Percentiles rank a stretch among this genome's conserved stretches.
phyloP scores from a whole-genome alignment of 139 green algal species.

The Penium margaritaceum region DNA sequence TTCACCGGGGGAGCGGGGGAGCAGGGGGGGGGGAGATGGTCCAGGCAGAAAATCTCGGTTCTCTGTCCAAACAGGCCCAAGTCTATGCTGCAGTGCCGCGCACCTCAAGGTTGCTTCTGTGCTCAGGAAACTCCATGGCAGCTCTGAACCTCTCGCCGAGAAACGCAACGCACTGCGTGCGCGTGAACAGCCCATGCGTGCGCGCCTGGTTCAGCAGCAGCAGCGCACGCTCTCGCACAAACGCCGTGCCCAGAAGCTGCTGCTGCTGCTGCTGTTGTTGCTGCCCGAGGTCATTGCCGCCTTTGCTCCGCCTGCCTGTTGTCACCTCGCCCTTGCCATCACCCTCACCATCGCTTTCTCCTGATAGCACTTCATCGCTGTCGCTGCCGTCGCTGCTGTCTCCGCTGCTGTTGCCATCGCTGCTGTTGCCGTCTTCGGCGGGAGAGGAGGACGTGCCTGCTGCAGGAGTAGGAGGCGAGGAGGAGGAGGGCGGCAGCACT shows the following conservation, averaged over 20 bases:
- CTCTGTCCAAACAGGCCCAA: background rate
- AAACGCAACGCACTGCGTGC: constrained; percentile 65
- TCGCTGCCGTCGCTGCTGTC: no score
- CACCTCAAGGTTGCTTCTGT: background rate
- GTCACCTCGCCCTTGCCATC: constrained; percentile 11
- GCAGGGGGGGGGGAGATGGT: background rate
- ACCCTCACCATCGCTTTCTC: background rate
- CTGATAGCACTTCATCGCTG: no score
- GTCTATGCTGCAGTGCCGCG: no score
- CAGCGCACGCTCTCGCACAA: constrained; percentile 71
- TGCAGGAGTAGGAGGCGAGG: no score
- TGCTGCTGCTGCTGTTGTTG: no score
- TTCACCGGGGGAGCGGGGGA: background rate
- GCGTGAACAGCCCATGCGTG: constrained; percentile 52
- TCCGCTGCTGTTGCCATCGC: no score
- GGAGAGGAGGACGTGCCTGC: no score
- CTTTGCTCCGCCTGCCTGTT: constrained; percentile 40
- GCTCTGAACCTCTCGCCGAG: constrained; percentile 58
- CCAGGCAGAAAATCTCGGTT: background rate
- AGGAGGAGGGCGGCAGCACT: no score
- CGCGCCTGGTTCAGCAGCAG: constrained; percentile 63
- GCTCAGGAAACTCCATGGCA: background rate
- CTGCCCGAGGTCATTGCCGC: no score
- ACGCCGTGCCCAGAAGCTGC: constrained; percentile 49
- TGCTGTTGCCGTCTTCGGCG: no score